Evolutionary conservation across 1,284 basidiomycete species (phyloP).

Genomic region (Leucoagaricus sp.): DNA sequence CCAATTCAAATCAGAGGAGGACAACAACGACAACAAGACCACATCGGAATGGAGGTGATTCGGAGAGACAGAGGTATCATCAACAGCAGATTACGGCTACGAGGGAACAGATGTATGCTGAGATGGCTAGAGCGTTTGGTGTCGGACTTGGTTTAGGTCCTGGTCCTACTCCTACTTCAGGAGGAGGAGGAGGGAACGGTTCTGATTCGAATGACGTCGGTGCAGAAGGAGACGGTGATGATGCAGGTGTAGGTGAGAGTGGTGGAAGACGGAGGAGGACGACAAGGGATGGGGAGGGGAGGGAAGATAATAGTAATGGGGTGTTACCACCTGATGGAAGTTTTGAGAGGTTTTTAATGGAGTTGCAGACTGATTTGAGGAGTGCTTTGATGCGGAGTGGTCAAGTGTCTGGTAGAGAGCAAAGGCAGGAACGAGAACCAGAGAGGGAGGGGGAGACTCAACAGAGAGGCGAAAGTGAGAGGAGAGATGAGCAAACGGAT

Average conservation of each 20-base stretch:
- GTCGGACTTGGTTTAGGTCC: slow-evolving; percentile 57
- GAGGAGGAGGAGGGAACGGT: no score
- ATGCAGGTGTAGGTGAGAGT: not conserved
- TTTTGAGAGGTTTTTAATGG: slow-evolving; percentile 75
- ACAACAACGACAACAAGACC: not conserved
- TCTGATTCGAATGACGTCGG: no score
- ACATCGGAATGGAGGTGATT: not conserved
- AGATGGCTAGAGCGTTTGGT: slow-evolving; percentile 77
- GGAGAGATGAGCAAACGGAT: not conserved
- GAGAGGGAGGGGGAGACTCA: not conserved
- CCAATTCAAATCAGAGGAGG: no score
- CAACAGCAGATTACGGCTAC: slow-evolving; percentile 43
- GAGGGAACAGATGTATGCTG: slow-evolving; percentile 64
- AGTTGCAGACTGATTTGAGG: slow-evolving; percentile 70
- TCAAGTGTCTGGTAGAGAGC: slow-evolving; percentile 9
- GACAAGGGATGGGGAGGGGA: not conserved
- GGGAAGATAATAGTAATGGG: not conserved
- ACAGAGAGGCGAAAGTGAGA: not conserved
- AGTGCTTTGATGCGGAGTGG: slow-evolving; percentile 43
- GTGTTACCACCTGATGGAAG: slow-evolving; percentile 61
- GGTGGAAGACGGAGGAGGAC: not conserved
- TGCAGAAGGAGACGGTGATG: no score
- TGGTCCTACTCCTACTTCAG: slow-evolving; percentile 24
- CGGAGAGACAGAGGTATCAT: slow-evolving; percentile 3
- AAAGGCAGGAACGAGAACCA: not conserved